Percentiles rank a stretch among this genome's conserved stretches.
Evolutionary conservation across 495 filamentous ascomycete genomes (phyloP).

Genomic region (Darksidea phi): DNA sequence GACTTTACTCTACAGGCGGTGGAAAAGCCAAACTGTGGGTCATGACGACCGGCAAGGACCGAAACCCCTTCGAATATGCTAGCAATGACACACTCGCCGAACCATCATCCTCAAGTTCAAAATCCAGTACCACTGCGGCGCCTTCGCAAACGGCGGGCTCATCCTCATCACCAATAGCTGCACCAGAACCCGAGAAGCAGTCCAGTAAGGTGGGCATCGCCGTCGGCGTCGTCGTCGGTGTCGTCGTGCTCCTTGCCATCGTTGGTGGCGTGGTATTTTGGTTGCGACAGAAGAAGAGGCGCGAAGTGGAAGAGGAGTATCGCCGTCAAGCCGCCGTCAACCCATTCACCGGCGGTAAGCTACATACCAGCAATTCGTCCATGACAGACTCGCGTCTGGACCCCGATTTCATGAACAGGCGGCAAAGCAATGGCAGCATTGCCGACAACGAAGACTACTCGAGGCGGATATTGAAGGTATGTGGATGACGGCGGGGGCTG

Average conservation of each 20-base stretch:
- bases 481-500: constrained; percentile 25
- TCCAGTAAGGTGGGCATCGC: constrained; percentile 76
- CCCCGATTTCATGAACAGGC: constrained; percentile 74
- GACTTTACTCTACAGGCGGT: constrained; percentile 51
- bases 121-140: background rate
- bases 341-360: constrained; percentile 63
- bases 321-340: constrained; percentile 69
- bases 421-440: constrained; percentile 95
- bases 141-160: constrained; percentile 9
- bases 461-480: constrained; percentile 87
- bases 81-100: background rate
- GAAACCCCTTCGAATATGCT: constrained; percentile 29
- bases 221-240: constrained; percentile 82
- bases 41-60: constrained; percentile 52
- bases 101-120: constrained; percentile 12
- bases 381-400: constrained; percentile 84
- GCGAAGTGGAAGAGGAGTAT: constrained; percentile 76
- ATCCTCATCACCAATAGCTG: constrained; percentile 23
- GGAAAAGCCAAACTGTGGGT: constrained; percentile 49
- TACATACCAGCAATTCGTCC: constrained; percentile 54
- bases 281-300: constrained; percentile 69
- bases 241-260: constrained; percentile 66
- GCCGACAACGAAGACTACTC: constrained; percentile 98
- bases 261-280: constrained; percentile 71
- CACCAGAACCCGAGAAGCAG: constrained; percentile 35